Base-by-base conservation (phyloP, 2,329 filamentous ascomycete species). In the Cladosporium sp. region DNA sequence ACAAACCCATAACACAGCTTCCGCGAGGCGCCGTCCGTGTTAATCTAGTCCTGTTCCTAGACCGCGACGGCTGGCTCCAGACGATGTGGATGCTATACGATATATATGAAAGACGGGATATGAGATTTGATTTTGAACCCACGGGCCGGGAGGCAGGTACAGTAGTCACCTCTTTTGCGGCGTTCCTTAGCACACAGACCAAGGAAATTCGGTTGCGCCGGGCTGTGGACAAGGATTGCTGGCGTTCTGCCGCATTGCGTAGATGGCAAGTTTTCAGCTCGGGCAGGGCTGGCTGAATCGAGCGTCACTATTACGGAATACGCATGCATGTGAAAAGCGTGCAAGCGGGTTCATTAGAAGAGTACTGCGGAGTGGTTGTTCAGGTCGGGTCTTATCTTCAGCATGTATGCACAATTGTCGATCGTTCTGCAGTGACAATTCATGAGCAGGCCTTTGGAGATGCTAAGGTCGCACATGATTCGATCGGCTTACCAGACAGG, bases 41-140 rank as follows among this genome's bases (percentile, higher is more conserved):
- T 15, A 17, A 24, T 48, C 45, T 32, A 32, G 25, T 35, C 45
- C 28, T 35, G 45, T 48, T 34, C 45, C 45, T 48, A n/a, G 45
- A 28, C 34, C 25, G 24, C 45, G 24, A 8, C 4, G 25, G 12
- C 28, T n/a, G 28, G 4, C 10, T 6, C 17, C 25, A 25, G 28
- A 8, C 28, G 25, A 48, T 6, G 45, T 25, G 10, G 25, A 48
- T 34, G 15, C 20, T 48, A 48, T 35, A 48, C 35, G 25, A 48
- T 10, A 35, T 48, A 48, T 35, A 48, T 48, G 25, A 48, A 17
- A 35, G 28, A 48, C 45, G 45, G 45, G 45, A 48, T 48, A 48
- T 45, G 28, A 34, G 45, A 48, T 48, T 35, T 35, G 28, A 12
- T 48, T 32, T 39, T 37, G 35, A 28, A 32, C 24, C 45, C 45